Evolutionary conservation across 2,329 filamentous ascomycete genomes (phyloP), one percentile per base, ranked within the genome.

Genomic region (Colletotrichum sp.): DNA sequence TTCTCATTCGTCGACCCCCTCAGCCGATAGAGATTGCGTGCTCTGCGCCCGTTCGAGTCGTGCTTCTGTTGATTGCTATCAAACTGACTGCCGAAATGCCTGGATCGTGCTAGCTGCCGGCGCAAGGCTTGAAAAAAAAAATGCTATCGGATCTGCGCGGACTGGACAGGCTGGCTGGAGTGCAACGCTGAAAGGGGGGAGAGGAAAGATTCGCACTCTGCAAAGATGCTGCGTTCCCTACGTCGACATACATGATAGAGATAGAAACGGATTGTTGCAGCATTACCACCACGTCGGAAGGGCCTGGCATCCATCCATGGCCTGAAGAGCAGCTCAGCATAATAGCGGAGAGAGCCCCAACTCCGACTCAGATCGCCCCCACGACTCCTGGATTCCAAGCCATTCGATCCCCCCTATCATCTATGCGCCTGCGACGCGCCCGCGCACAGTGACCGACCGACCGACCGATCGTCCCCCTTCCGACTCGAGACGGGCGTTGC

Each of bases 41-140:
- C 70, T 76, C 64, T 26, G 61, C 52, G 58, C 70, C 74, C 58
- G 64, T 65, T 63, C 30, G 73, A 75, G 63, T 68, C 73, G 69
- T 75, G 73, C 63, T 68, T 30, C 21, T 60, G 52, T 63, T 48
- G 38, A 52, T 26, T 32, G 61, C 32, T n/a, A 36, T 72, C 52
- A 68, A 32, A 58, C 52, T 43, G 30, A 68, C 66, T 68, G 66
- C 32, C 66, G 52, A 43, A 43, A 28, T 28, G 32, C 28, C 36
- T 58, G 36, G 36, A 18, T 72, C 55, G 28, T 72, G 69, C 67
- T 43, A 28, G 60, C 28, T 67, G 60, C 48, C 60, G 36, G 52
- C 26, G 21, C 24, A 52, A 52, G 61, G 48, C 34, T 24, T 67
- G 48, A 43, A 18, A 30, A 34, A 36, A 38, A 24, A 48, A 43